Base-by-base conservation (phyloP, 331 rosid genomes). In the Dryas integrifolia region DNA sequence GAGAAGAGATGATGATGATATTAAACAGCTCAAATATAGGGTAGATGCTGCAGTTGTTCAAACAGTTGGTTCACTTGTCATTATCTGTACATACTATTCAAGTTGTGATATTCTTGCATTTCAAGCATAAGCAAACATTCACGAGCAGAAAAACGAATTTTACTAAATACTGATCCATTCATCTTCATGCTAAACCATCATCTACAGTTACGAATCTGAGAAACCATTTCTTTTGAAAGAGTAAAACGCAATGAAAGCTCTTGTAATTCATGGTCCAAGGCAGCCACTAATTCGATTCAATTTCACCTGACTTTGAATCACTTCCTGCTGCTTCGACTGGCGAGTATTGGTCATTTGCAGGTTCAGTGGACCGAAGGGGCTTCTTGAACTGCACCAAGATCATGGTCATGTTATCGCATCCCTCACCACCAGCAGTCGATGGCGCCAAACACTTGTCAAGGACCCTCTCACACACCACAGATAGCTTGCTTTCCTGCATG, bases 381-480 rank as follows among this genome's bases (percentile, higher is more conserved):
- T 84, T 91, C 84, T 91, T 94, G 76, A 94, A 88, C 78, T 89
- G 97, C 64, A 94, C 95, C 86, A 94, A 63, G 77, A 94, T 89
- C 96, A 94, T 91, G 58, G 98, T 94, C 98, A 94, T 94, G 88
- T 94, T 94, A 57, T 94, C 98, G 57, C 98, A 91, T 60, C 98
- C 98, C 77, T 87, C 95, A 0, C 98, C 98, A 49, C 81, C 64
- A 10, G 85, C 85, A 3, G 93, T 92, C 16, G 97, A 85, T 50
- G 97, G 98, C 41, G 96, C 98, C 93, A 94, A 80, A 82, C 98
- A 94, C 77, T 65, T 81, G 76, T 94, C 95, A 26, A 94, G 83
- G 76, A 91, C 96, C 82, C 81, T 84, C 86, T 89, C 98, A 26
- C 93, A 88, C 68, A 94, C 96, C 11, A 40, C 83, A 49, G 98